phyloP scores from a whole-genome alignment of 306 rosid species.

The Vicia villosa region DNA sequence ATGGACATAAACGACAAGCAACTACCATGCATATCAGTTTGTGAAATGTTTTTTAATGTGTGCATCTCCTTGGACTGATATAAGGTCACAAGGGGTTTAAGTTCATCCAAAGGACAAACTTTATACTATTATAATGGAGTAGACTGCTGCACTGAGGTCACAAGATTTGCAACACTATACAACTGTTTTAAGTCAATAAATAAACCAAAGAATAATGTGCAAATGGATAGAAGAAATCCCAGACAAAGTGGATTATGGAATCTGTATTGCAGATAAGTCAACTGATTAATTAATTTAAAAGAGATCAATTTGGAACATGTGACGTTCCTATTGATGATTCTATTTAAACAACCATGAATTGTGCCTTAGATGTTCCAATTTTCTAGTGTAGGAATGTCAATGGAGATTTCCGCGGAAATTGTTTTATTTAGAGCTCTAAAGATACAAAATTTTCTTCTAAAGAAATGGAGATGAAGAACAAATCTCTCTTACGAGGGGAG shows the following conservation, averaged over 20 bases:
- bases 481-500: too few species aligned
- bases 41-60: not conserved
- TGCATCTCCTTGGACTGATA: conserved; percentile 23
- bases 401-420: too few species aligned
- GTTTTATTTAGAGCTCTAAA: too few species aligned
- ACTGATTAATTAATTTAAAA: conserved; percentile 2
- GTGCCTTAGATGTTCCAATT: not conserved
- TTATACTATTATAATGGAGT: conserved; percentile 19
- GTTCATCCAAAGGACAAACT: conserved; percentile 31
- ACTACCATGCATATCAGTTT: not conserved
- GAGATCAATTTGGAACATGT: conserved; percentile 25
- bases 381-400: too few species aligned
- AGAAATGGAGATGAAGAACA: too few species aligned
- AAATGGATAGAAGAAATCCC: conserved; percentile 15
- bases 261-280: conserved; percentile 14
- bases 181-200: conserved; percentile 5
- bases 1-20: conserved; percentile 32
- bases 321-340: conserved; percentile 26
- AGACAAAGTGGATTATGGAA: conserved; percentile 23
- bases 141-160: conserved; percentile 24
- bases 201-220: not conserved
- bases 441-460: too few species aligned
- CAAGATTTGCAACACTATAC: conserved; percentile 33
- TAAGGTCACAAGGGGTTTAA: conserved; percentile 36
- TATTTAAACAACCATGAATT: not conserved